Evolutionary conservation across 169 alveolate genomes (phyloP), one percentile per base, ranked within the genome.

Genomic region (Plasmodium vivax): DNA sequence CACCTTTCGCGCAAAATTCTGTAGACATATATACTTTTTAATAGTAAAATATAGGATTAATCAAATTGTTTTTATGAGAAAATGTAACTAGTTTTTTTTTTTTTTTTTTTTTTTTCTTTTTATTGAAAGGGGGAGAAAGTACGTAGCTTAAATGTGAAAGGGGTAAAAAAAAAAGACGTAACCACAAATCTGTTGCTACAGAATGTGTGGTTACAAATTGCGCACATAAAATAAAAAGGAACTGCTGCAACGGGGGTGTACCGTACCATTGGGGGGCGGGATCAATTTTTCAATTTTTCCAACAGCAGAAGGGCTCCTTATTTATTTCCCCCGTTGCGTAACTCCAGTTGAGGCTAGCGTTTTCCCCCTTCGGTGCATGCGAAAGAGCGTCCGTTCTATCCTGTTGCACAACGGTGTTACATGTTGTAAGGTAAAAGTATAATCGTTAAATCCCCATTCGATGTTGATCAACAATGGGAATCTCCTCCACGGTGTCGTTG

Each of bases 401-500:
- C 30, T 19, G 30, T 80, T 8, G 23, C 6, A 30, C n/a, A 34
- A 81, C 14, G 30, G 30, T 81, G 75, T 27, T 30, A 43, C n/a
- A 81, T 19, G 47, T 5, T 47, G 27, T 34, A 36, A 79, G 2
- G 43, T n/a, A 6, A 2, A 41, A 45, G 36, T n/a, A 16, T 56
- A 47, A 47, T 41, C 16, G 62, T 81, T 41, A 41, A 56, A 8
- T 23, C 10, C 72, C 54, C 74, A 84, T 84, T 71, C 92, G 41
- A 7, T 34, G 51, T 1, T 68, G 81, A 71, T 84, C 92, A n/a
- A 84, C 92, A 38, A 84, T 45, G 77, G 92, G 73, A 16, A 54
- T 16, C 19, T 85, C 85, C 34, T 74, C 93, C 12, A 45, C 8
- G 45, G 56, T 71, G 16, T 85, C 93, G 30, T 85, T 75, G 75